Evolutionary conservation across 2,329 filamentous ascomycete species (phyloP).

Genomic region (Colletotrichum euphorbiae): DNA sequence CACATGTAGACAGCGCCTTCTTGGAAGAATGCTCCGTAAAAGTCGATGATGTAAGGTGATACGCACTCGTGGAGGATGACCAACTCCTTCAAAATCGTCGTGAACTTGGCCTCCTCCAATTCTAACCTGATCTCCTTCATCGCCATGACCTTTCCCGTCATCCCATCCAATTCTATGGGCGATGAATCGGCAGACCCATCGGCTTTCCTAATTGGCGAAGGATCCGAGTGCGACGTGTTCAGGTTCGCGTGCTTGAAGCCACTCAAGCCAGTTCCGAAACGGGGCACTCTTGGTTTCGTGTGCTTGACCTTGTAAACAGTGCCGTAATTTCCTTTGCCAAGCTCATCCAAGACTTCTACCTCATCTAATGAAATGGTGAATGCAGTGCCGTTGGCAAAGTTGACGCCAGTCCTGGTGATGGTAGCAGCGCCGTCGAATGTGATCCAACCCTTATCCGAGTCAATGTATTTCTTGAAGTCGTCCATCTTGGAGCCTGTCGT

Average conservation of each 20-base stretch:
- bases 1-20: constrained; percentile 99
- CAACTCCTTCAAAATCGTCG: constrained; percentile 96
- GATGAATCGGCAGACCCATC: constrained; percentile 45
- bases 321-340: constrained; percentile 98
- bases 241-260: constrained; percentile 58
- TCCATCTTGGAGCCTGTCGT: constrained; percentile 63
- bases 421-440: constrained; percentile 94
- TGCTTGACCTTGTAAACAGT: constrained; percentile 98
- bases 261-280: constrained; percentile 69
- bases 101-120: constrained; percentile 95
- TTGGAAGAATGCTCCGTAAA: constrained; percentile 98
- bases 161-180: constrained; percentile 51
- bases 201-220: constrained; percentile 46
- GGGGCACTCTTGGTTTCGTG: constrained; percentile 70
- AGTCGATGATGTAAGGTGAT: constrained; percentile 97
- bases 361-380: constrained; percentile 97
- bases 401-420: constrained; percentile 88
- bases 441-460: constrained; percentile 89
- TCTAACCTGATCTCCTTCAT: constrained; percentile 99
- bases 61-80: constrained; percentile 95
- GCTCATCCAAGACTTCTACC: constrained; percentile 90
- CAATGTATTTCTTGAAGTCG: constrained; percentile 82
- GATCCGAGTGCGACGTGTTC: constrained; percentile 52
- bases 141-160: constrained; percentile 88
- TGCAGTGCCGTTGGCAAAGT: constrained; percentile 89